Conservation (phyloP, 805 yeast genomes). For the Blastobotrys mokoenaii region DNA sequence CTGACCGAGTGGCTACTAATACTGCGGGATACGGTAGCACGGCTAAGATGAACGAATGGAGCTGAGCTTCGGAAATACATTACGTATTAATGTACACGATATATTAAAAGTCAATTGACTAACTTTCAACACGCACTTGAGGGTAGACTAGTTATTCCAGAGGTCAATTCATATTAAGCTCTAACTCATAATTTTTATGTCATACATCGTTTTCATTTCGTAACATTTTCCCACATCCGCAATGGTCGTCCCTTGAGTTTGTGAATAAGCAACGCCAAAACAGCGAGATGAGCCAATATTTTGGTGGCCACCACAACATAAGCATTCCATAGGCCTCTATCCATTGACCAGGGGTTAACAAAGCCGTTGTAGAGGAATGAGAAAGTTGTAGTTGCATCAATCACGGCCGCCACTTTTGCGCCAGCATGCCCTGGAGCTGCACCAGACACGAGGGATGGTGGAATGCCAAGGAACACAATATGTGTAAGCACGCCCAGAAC, state of each 20-base stretch:
- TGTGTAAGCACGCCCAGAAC: background rate
- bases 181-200: too few species aligned
- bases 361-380: slow-evolving; percentile 44
- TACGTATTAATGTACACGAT: background rate
- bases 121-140: too few species aligned
- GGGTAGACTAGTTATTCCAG: too few species aligned
- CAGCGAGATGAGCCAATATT: too few species aligned
- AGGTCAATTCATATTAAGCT: too few species aligned
- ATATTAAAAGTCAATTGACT: too few species aligned
- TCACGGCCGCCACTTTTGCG: background rate
- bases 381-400: background rate
- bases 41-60: slow-evolving; percentile 2
- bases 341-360: slow-evolving; percentile 15
- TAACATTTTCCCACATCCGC: too few species aligned
- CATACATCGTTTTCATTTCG: background rate
- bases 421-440: background rate
- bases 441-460: background rate
- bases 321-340: background rate
- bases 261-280: too few species aligned
- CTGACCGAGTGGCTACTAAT: background rate
- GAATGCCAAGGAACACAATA: background rate
- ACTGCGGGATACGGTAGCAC: slow-evolving; percentile 1
- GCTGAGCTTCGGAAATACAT: background rate
- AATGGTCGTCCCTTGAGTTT: too few species aligned
- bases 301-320: background rate